These are phyloP conservation scores for Ophioceras dolichostomum DNA, from an alignment of 2,329 filamentous ascomycete species.

Conservation along the genomic window DNA sequence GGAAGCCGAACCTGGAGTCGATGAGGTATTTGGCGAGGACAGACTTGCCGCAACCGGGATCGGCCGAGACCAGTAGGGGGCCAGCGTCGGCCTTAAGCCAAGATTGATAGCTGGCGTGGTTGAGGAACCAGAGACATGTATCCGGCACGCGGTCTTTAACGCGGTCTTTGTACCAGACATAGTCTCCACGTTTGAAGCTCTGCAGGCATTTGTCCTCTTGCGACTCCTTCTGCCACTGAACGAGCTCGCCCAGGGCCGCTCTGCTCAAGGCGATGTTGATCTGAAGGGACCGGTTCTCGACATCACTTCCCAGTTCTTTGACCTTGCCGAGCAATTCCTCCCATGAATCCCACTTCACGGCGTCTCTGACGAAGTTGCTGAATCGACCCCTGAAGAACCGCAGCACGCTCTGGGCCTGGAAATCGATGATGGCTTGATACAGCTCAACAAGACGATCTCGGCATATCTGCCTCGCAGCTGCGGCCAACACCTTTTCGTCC, in stretches of 20 bases:
- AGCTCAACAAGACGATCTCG: conserved; percentile 1
- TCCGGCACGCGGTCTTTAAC: conserved; percentile 11
- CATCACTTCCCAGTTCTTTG: neutral
- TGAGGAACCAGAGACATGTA: conserved; percentile 21
- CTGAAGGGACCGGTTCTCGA: neutral
- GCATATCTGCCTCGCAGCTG: neutral
- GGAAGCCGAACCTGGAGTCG: conserved; percentile 15
- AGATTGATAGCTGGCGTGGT: conserved; percentile 13
- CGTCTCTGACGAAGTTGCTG: conserved; percentile 1
- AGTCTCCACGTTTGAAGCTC: neutral
- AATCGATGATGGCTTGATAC: conserved; percentile 4
- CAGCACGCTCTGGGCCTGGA: conserved; percentile 4
- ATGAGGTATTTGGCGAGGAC: conserved; percentile 21
- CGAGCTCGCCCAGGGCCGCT: neutral
- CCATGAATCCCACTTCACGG: conserved; percentile 3
- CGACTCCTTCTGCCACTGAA: conserved; percentile 14
- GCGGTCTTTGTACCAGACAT: conserved; percentile 14
- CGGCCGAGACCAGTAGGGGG: conserved; percentile 21
- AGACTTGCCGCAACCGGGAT: conserved; percentile 26
- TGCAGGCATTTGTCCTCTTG: conserved; percentile 3
- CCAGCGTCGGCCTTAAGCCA: conserved; percentile 17
- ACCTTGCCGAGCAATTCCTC: neutral
- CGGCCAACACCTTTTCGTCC: neutral
- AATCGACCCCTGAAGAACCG: conserved; percentile 4
- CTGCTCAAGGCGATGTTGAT: neutral